phyloP scores from a whole-genome alignment of 176 grass and related monocot species.

The Triticum urartu region DNA sequence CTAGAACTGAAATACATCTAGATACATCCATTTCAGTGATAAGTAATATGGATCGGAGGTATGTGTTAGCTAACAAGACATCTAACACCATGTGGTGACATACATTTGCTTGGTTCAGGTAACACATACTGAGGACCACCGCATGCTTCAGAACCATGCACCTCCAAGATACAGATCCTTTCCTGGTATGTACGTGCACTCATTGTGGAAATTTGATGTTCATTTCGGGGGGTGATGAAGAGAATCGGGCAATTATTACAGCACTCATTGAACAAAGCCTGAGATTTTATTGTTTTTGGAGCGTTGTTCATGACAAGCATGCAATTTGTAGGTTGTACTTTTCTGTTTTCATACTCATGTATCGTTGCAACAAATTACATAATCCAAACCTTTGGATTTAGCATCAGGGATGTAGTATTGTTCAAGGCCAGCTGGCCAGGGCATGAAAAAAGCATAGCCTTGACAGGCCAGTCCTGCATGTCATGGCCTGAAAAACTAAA shows the following conservation, averaged over 20 bases:
- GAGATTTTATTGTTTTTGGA: background rate
- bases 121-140: constrained; percentile 48
- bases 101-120: constrained; percentile 53
- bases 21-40: too few relatives aligned
- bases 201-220: constrained; percentile 28
- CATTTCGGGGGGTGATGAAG: background rate
- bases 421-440: background rate
- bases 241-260: background rate
- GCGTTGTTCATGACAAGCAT: background rate
- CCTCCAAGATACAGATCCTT: constrained; percentile 59
- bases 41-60: background rate
- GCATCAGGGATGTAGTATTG: background rate
- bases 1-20: too few relatives aligned
- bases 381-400: background rate
- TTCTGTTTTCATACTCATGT: background rate
- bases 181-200: constrained; percentile 55
- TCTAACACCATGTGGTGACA: constrained; percentile 5
- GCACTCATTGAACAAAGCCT: background rate
- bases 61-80: constrained; percentile 16
- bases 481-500: background rate
- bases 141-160: constrained; percentile 46
- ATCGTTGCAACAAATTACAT: background rate
- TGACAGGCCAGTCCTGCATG: background rate
- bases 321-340: background rate
- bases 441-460: background rate